phyloP scores from a whole-genome alignment of 768 basidiomycete genomes.

The Auricularia sp. region DNA sequence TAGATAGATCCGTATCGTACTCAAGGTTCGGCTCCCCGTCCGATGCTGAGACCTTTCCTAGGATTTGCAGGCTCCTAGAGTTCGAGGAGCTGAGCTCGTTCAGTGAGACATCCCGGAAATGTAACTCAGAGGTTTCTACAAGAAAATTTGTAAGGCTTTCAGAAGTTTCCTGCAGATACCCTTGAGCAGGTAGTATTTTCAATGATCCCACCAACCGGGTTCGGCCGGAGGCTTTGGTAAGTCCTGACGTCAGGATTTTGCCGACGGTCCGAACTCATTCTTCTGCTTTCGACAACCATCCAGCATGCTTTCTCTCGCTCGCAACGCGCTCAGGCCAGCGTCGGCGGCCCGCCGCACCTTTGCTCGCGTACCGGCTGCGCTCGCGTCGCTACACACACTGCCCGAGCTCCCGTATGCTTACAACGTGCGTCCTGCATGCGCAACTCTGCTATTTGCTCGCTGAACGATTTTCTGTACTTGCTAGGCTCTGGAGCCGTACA shows the following conservation, averaged over 20 bases:
- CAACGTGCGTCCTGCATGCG: conserved; percentile 37
- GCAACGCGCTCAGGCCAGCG: conserved; percentile 32
- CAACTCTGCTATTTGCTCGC: not conserved
- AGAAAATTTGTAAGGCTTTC: too few species aligned
- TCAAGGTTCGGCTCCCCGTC: too few species aligned
- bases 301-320: conserved; percentile 42
- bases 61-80: too few species aligned
- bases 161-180: too few species aligned
- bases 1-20: too few species aligned
- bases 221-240: not conserved
- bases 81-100: too few species aligned
- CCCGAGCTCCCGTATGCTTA: conserved; percentile 74
- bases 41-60: too few species aligned
- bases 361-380: conserved; percentile 21
- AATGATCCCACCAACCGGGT: not conserved
- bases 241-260: not conserved
- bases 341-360: conserved; percentile 33
- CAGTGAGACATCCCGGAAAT: too few species aligned
- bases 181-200: not conserved
- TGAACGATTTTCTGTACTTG: not conserved
- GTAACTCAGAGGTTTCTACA: too few species aligned
- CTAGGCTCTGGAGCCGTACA: conserved; percentile 84
- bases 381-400: conserved; percentile 55
- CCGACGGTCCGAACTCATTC: not conserved
- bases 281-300: not conserved